Percentiles rank a stretch among this genome's conserved stretches.
Conservation (phyloP, 169 alveolate genomes). For the Babesia gibsoni region DNA sequence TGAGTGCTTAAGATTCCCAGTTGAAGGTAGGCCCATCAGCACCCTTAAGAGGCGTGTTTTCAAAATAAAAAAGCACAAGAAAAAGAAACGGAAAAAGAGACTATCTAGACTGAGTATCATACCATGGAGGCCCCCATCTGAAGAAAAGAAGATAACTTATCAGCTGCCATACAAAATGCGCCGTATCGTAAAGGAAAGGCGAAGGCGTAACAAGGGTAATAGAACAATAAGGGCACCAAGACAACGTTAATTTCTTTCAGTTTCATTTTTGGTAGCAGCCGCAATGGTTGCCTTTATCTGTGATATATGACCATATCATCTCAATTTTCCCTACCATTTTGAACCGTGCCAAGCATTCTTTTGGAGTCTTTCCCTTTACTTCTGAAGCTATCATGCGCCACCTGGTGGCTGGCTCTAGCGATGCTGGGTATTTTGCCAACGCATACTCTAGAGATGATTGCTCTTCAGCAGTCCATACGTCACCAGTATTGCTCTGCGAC, state of each 20-base stretch:
- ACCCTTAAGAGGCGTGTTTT: slow-evolving; percentile 74
- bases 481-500: not conserved
- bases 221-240: slow-evolving; percentile 54
- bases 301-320: not conserved
- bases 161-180: slow-evolving; percentile 66
- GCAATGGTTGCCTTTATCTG: slow-evolving; percentile 35
- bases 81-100: slow-evolving; percentile 74
- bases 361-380: slow-evolving; percentile 70
- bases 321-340: slow-evolving; percentile 40
- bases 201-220: slow-evolving; percentile 62
- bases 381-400: slow-evolving; percentile 81
- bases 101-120: slow-evolving; percentile 68
- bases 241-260: slow-evolving; percentile 32
- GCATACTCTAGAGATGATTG: slow-evolving; percentile 71
- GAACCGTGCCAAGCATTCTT: slow-evolving; percentile 70
- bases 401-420: slow-evolving; percentile 72
- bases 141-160: slow-evolving; percentile 51
- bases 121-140: slow-evolving; percentile 69
- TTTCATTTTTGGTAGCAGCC: slow-evolving; percentile 2
- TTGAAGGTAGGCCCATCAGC: slow-evolving; percentile 43
- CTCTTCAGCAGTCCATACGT: slow-evolving; percentile 20
- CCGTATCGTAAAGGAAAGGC: slow-evolving; percentile 71
- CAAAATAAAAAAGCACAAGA: slow-evolving; percentile 76
- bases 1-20: no score
- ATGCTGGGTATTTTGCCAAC: slow-evolving; percentile 73